Evolutionary conservation across 2,329 filamentous ascomycete species (phyloP), one percentile per base, ranked within the genome.

Genomic region (Metarhizium sp.): DNA sequence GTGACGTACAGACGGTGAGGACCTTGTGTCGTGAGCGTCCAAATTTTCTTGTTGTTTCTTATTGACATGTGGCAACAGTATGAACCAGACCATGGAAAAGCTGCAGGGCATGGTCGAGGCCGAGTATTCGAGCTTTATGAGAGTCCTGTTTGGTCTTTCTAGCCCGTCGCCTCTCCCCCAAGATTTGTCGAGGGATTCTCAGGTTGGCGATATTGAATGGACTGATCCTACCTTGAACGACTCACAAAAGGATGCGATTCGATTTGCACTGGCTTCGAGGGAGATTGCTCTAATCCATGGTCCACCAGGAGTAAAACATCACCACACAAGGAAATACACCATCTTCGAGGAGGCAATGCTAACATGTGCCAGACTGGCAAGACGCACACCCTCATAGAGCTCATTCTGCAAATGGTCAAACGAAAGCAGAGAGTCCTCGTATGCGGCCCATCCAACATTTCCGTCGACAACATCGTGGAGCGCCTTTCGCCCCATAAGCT

Each of bases 381-480:
- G 71, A 99, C 94, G 0, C 92, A 97, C 67, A 97, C 94, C 0
- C 74, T 99, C 43, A 92, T 99, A 57, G 94, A 99, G 70, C 78
- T 99, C 13, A 95, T 99, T 58, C 77, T 95, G n/a, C 94, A 99
- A 66, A 75, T 97, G 62, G 76, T 95, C 54, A 86, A 85, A 66
- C 81, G 82, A 29, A 80, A 84, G 38, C 79, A 86, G 54, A 83
- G 91, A 1, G 77, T 97, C 11, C 78, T 97, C 2, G 92, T 97
- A n/a, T 97, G 94, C 64, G 94, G 92, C 0, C 94, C 94, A 0
- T 96, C 90, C 34, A 99, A 99, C 68, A 92, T 99, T 62, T 94
- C 90, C 0, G 94, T 99, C 1, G 94, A 99, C 78, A 99, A 99
- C 66, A 95, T 99, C 56, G 92, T 96, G 8, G 94, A 99, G 71